Evolutionary conservation across 805 yeast genomes (phyloP).

Genomic region (Sugiyamaella boreocaroliniensis): DNA sequence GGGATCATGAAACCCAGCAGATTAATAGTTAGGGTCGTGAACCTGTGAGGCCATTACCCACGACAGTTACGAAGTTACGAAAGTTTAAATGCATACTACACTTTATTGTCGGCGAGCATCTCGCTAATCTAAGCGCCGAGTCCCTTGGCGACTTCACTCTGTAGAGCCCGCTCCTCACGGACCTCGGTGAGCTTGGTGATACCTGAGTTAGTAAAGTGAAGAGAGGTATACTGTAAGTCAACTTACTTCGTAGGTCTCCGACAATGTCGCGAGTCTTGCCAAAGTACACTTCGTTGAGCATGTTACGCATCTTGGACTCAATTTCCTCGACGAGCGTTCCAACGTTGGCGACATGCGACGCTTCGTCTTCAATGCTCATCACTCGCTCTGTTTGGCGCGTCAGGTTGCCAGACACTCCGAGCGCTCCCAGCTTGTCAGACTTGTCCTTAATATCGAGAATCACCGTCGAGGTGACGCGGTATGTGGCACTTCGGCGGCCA

Average conservation of each 20-base stretch:
- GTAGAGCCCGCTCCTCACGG: slow-evolving; percentile 35
- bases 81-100: too few relatives aligned
- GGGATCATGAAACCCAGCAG: too few relatives aligned
- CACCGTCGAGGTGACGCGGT: slow-evolving; percentile 80
- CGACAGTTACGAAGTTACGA: too few relatives aligned
- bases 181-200: slow-evolving; percentile 33
- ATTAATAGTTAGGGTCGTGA: too few relatives aligned
- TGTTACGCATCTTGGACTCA: slow-evolving; percentile 78
- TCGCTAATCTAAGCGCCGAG: slow-evolving; percentile 13
- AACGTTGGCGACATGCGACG: slow-evolving; percentile 75
- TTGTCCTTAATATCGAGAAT: slow-evolving; percentile 59
- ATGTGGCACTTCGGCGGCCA: slow-evolving; percentile 38
- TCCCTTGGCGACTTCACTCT: slow-evolving; percentile 38
- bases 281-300: slow-evolving; percentile 88
- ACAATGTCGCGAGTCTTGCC: slow-evolving; percentile 89
- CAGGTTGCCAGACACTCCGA: slow-evolving; percentile 69
- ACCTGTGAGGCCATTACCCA: too few relatives aligned
- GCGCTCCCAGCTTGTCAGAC: slow-evolving; percentile 31
- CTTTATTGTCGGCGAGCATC: too few relatives aligned
- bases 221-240: too few relatives aligned
- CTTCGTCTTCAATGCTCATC: slow-evolving; percentile 40
- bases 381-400: slow-evolving; percentile 69
- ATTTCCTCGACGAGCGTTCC: slow-evolving; percentile 83
- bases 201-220: not conserved
- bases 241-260: slow-evolving; percentile 50